Evolutionary conservation across 768 basidiomycete genomes (phyloP).

Genomic region (Auricularia cornea): DNA sequence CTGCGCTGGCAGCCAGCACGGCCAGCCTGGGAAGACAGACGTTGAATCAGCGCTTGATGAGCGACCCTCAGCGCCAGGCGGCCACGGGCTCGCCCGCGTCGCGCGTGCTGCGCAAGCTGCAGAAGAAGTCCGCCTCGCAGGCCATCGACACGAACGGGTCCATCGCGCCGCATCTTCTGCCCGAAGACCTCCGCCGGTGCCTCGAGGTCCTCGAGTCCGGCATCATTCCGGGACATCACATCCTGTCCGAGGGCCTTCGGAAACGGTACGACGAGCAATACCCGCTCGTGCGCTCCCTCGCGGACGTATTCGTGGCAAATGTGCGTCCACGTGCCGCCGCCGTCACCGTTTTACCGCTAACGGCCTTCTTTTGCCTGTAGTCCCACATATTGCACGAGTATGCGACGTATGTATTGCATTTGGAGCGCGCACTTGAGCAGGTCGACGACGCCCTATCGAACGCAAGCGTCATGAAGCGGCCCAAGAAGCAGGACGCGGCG

Average conservation of each 20-base stretch:
- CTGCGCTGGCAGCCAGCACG: constrained; percentile 46
- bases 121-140: constrained; percentile 33
- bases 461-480: constrained; percentile 61
- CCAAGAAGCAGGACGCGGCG: constrained; percentile 71
- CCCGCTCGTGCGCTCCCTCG: constrained; percentile 83
- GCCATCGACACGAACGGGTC: constrained; percentile 35
- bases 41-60: constrained; percentile 29
- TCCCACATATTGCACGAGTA: constrained; percentile 92
- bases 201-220: constrained; percentile 80
- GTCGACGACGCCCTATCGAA: constrained; percentile 70
- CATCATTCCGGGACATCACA: constrained; percentile 82
- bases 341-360: neutral
- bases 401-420: constrained; percentile 86
- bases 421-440: constrained; percentile 83
- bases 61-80: constrained; percentile 26
- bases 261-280: constrained; percentile 95
- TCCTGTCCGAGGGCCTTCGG: constrained; percentile 73
- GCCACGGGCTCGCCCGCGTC: constrained; percentile 24
- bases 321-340: constrained; percentile 39
- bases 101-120: constrained; percentile 57
- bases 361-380: constrained; percentile 33
- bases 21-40: constrained; percentile 67
- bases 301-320: constrained; percentile 93
- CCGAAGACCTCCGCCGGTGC: constrained; percentile 79
- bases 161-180: constrained; percentile 70